phyloP scores from a whole-genome alignment of 805 yeast genomes.

The Metschnikowia borealis region DNA sequence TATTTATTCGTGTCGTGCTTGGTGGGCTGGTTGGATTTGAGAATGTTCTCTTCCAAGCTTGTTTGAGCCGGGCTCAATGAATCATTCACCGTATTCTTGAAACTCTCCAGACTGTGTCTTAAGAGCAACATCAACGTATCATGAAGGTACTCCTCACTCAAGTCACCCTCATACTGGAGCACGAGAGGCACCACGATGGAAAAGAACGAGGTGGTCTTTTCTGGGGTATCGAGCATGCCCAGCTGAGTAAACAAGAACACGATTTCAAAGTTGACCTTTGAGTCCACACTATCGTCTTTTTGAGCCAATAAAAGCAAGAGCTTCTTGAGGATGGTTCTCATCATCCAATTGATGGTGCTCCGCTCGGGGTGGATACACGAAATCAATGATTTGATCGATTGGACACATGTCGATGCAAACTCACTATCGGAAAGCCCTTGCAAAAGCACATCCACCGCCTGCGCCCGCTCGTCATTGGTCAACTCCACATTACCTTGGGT shows the following conservation, averaged over 20 bases:
- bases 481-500: conserved; percentile 33
- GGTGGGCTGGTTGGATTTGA: conserved; percentile 21
- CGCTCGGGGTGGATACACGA: conserved; percentile 25
- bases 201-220: conserved; percentile 26
- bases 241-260: conserved; percentile 44
- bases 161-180: conserved; percentile 24
- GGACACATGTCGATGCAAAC: conserved; percentile 35
- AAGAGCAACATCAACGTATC: conserved; percentile 47
- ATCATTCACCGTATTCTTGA: conserved; percentile 45
- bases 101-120: conserved; percentile 39
- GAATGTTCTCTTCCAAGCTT: conserved; percentile 39
- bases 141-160: conserved; percentile 38
- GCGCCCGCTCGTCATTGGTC: conserved; percentile 20
- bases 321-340: conserved; percentile 44
- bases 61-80: conserved; percentile 40
- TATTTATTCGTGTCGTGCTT: background rate
- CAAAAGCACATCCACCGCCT: conserved; percentile 23
- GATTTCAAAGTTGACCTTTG: conserved; percentile 44
- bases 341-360: conserved; percentile 37
- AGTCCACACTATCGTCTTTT: conserved; percentile 21
- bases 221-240: conserved; percentile 21
- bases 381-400: conserved; percentile 59
- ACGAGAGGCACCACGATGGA: conserved; percentile 36
- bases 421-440: conserved; percentile 20
- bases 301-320: conserved; percentile 24